Evolutionary conservation across 2,329 filamentous ascomycete genomes (phyloP).

Genomic region (Fusarium sp.): DNA sequence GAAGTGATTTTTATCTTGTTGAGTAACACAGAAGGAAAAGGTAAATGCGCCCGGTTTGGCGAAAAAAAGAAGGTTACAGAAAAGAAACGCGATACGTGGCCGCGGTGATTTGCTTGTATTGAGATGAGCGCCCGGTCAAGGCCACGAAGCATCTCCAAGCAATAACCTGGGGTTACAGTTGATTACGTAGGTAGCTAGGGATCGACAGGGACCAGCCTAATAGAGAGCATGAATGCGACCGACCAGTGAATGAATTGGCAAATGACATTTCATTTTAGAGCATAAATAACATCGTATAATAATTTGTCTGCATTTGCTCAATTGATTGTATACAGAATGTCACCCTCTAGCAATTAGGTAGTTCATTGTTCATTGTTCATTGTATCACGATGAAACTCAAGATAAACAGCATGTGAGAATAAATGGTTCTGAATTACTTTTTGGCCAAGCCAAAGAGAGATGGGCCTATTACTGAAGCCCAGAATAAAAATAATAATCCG

Average conservation of each 20-base stretch:
- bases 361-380: background rate
- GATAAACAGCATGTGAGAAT: background rate
- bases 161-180: constrained; percentile 14
- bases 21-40: background rate
- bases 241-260: constrained; percentile 16
- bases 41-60: constrained; percentile 13
- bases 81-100: constrained; percentile 19
- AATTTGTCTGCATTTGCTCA: background rate
- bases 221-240: constrained; percentile 5
- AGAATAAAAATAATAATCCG: background rate
- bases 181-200: constrained; percentile 36
- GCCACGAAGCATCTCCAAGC: constrained; percentile 40
- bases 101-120: constrained; percentile 4
- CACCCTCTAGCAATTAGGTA: background rate
- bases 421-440: constrained; percentile 7
- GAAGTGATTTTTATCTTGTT: background rate
- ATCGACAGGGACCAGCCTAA: constrained; percentile 33
- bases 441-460: constrained; percentile 18
- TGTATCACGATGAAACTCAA: background rate
- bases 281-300: background rate
- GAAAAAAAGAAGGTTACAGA: background rate
- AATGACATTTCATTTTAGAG: constrained; percentile 5
- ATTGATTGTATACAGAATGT: background rate
- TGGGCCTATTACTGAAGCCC: background rate
- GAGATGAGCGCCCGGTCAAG: constrained; percentile 18